phyloP scores from a whole-genome alignment of 495 filamentous ascomycete species.

The Hypoxylon fuscum region DNA sequence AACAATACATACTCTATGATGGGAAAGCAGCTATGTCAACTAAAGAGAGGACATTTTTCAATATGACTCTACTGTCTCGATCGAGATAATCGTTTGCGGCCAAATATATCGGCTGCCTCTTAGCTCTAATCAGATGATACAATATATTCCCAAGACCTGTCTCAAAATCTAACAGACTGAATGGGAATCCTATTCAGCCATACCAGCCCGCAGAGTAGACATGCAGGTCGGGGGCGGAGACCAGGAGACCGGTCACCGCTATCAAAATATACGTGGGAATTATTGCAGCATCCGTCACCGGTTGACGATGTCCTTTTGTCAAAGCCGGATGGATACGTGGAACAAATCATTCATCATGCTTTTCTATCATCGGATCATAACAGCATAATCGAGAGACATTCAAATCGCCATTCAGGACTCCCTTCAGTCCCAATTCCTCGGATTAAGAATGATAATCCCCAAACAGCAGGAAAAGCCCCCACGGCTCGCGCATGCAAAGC shows the following conservation, averaged over 20 bases:
- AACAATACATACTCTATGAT: too few relatives aligned
- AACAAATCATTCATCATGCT: neutral
- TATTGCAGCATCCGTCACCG: slow-evolving; percentile 5
- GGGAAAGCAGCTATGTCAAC: too few relatives aligned
- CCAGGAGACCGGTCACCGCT: slow-evolving; percentile 23
- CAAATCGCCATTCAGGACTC: slow-evolving; percentile 3
- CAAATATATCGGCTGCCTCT: slow-evolving; percentile 12
- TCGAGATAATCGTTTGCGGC: too few relatives aligned
- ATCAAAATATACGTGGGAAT: neutral
- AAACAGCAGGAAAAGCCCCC: slow-evolving; percentile 26
- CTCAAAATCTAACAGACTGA: slow-evolving; percentile 11
- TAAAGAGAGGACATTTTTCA: too few relatives aligned
- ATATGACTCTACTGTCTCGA: too few relatives aligned
- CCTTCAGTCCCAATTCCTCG: slow-evolving; percentile 22
- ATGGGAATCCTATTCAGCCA: slow-evolving; percentile 11
- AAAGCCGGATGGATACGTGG: slow-evolving; percentile 1
- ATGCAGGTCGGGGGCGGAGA: slow-evolving; percentile 23
- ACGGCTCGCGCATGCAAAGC: slow-evolving; percentile 25
- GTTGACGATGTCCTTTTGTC: slow-evolving; percentile 3
- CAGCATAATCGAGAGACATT: neutral
- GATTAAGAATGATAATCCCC: slow-evolving; percentile 12
- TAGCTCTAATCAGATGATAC: neutral
- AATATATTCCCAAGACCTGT: slow-evolving; percentile 6
- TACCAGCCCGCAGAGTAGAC: slow-evolving; percentile 8
- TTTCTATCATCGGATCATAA: slow-evolving; percentile 4